These are phyloP conservation scores for Smallanthus sonchifolius DNA, from an alignment of 129 eudicot genomes.

Conservation along the genomic window DNA sequence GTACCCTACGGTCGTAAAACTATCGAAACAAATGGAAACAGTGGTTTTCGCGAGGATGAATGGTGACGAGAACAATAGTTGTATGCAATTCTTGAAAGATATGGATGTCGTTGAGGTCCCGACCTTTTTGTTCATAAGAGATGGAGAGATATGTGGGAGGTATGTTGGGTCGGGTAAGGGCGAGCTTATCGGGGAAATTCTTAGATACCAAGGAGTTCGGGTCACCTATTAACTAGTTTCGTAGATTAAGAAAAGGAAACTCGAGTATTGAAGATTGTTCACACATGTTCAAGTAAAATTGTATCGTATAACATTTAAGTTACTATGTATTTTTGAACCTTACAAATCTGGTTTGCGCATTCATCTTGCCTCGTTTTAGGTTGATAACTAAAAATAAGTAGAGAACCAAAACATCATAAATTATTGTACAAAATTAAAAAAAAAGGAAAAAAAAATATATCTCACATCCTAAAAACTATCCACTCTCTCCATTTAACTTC, in stretches of 20 bases:
- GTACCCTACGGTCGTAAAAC: constrained; percentile 86
- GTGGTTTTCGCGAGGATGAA: constrained; percentile 91
- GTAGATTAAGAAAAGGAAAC: neutral
- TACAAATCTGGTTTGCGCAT: neutral
- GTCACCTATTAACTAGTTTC: constrained; percentile 50
- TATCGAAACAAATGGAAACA: constrained; percentile 74
- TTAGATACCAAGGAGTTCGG: constrained; percentile 94
- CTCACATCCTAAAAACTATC: no score
- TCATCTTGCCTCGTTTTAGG: neutral
- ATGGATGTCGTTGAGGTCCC: constrained; percentile 91
- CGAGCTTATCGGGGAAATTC: constrained; percentile 94
- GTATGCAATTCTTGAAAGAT: constrained; percentile 85
- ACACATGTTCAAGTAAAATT: neutral
- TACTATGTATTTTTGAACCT: constrained; percentile 3
- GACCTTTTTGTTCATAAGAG: constrained; percentile 88
- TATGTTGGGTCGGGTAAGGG: constrained; percentile 96
- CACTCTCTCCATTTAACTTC: no score
- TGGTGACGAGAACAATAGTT: constrained; percentile 90
- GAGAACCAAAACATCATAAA: neutral
- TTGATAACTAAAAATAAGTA: neutral
- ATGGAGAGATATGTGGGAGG: constrained; percentile 86
- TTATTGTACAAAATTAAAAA: no score
- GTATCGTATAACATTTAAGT: constrained; percentile 12
- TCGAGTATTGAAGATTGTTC: neutral
- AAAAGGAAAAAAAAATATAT: no score